phyloP scores from a whole-genome alignment of 164 flowering plant genomes.

The Tetrastigma voinierianum region DNA sequence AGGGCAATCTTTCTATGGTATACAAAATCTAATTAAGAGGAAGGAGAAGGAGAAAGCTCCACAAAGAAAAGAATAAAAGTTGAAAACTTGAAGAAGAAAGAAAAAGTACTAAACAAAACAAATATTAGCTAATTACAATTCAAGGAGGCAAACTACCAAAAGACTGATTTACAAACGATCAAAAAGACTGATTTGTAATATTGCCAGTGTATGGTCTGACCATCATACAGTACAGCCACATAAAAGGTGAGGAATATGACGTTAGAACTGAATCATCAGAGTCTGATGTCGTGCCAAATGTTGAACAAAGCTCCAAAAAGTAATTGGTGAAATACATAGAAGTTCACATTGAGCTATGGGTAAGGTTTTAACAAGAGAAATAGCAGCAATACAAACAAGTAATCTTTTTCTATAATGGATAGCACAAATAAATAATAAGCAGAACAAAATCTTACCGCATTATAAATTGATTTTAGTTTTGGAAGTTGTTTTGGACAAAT shows the following conservation, averaged over 20 bases:
- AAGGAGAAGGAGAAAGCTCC: too few species aligned
- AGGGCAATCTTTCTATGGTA: too few species aligned
- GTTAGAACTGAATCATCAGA: not conserved
- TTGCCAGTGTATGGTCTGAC: too few species aligned
- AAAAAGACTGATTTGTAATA: too few species aligned
- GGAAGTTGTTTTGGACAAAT: constrained; percentile 89
- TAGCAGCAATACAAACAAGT: too few species aligned
- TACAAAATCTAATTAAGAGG: too few species aligned
- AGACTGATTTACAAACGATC: too few species aligned
- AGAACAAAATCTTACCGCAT: constrained; percentile 50
- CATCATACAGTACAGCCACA: too few species aligned
- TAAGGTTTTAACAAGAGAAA: not conserved
- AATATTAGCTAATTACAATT: not conserved
- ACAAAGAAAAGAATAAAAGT: too few species aligned
- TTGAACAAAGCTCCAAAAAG: not conserved
- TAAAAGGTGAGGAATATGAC: not conserved
- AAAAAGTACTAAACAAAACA: too few species aligned
- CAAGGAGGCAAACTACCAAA: not conserved
- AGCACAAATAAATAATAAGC: not conserved
- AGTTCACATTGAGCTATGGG: not conserved
- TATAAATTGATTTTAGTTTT: constrained; percentile 71
- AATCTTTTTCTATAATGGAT: too few species aligned
- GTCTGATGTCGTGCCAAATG: not conserved
- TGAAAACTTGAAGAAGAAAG: too few species aligned
- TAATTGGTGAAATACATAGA: not conserved